A percentile compares a stretch with the other conserved stretches of the same genome.
Conservation (phyloP, 2,329 filamentous ascomycete genomes). For the Byssothecium circinans region DNA sequence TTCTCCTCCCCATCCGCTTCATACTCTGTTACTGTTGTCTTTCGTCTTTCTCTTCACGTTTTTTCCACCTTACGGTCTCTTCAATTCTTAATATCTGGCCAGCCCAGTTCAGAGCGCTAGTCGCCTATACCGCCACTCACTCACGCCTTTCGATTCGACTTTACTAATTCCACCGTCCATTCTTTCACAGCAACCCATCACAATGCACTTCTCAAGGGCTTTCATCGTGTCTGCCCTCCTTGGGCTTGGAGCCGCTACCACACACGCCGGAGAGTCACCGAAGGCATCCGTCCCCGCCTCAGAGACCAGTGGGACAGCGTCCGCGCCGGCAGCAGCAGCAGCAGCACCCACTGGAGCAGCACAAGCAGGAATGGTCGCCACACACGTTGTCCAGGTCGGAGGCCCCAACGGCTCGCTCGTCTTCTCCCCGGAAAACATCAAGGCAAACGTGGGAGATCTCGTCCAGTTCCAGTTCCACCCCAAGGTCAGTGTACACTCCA, state of each 20-base stretch:
- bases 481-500: slow-evolving; percentile 34
- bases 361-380: slow-evolving; percentile 27
- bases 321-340: slow-evolving; percentile 5
- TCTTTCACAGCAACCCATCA: slow-evolving; percentile 21
- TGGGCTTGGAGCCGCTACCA: slow-evolving; percentile 31
- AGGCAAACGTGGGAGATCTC: slow-evolving; percentile 61
- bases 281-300: slow-evolving; percentile 18
- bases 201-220: slow-evolving; percentile 42
- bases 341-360: slow-evolving; percentile 10
- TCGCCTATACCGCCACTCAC: slow-evolving; percentile 34
- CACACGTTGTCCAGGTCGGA: slow-evolving; percentile 66
- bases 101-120: slow-evolving; percentile 46
- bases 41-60: slow-evolving; percentile 36
- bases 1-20: slow-evolving; percentile 30
- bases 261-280: slow-evolving; percentile 13
- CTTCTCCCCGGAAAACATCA: slow-evolving; percentile 68
- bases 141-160: slow-evolving; percentile 21
- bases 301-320: slow-evolving; percentile 16
- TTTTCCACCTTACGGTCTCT: slow-evolving; percentile 21
- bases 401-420: slow-evolving; percentile 56
- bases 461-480: slow-evolving; percentile 58
- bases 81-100: slow-evolving; percentile 43
- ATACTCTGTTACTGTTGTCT: slow-evolving; percentile 33
- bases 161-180: slow-evolving; percentile 28
- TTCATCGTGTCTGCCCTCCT: slow-evolving; percentile 34